Evolutionary conservation across 2,329 filamentous ascomycete genomes (phyloP).

Genomic region (Alternaria sp.): DNA sequence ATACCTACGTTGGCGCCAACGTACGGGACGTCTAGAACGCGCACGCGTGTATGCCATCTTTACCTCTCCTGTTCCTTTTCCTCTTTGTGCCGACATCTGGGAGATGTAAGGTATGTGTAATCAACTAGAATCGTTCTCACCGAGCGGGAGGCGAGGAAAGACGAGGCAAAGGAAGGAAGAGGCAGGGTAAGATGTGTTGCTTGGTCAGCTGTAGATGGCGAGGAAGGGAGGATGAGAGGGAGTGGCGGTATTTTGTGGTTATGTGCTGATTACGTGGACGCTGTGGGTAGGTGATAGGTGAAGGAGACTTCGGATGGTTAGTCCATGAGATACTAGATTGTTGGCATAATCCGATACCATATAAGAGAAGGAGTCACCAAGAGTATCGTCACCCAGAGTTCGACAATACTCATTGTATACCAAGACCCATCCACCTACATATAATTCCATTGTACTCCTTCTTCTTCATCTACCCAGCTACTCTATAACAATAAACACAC

Average conservation of each 20-base stretch:
- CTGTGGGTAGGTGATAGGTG: too few species aligned
- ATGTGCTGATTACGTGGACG: background rate
- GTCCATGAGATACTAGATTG: too few species aligned
- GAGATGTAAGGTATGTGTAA: background rate
- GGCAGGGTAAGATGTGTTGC: background rate
- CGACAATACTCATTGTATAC: too few species aligned
- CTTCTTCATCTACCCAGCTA: too few species aligned
- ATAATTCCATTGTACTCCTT: too few species aligned
- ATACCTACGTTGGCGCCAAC: background rate
- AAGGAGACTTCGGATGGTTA: background rate
- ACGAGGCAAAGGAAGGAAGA: background rate
- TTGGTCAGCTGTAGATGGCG: background rate
- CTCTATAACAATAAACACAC: too few species aligned
- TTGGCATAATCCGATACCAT: too few species aligned
- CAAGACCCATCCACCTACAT: too few species aligned
- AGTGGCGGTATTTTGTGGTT: background rate
- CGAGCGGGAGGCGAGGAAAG: background rate
- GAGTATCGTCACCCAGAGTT: too few species aligned
- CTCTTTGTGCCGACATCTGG: too few species aligned
- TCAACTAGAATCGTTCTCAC: too few species aligned
- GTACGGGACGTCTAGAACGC: background rate
- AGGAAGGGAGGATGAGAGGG: background rate
- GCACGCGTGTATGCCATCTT: background rate
- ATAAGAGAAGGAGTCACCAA: too few species aligned
- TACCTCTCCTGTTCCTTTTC: background rate